Evolutionary conservation across 2,329 filamentous ascomycete genomes (phyloP), one percentile per base, ranked within the genome.

Genomic region (Cercospora brassicicola): DNA sequence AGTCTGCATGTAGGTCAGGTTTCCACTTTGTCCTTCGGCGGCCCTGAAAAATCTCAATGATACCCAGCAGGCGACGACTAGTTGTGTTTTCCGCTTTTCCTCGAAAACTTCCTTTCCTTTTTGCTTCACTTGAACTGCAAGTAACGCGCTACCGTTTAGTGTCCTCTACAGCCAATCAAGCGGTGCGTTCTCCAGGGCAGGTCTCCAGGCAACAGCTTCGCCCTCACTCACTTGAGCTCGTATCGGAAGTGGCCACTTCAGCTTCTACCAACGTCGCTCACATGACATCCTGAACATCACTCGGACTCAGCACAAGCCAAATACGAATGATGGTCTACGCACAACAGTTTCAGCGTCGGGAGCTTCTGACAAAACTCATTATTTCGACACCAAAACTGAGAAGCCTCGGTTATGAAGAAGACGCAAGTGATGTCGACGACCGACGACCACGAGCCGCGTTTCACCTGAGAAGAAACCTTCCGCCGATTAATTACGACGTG

Each of bases 1-100:
- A 68, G 26, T 31, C 15, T 11, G n/a, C 11, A 65, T 51, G 63
- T 60, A 60, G 63, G 63, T 65, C 62, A 57, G 30, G 31, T 48
- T 57, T 59, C 18, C 33, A 42, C 26, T 51, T 31, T n/a, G 30
- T 11, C 30, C 30, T 7, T 15, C 48, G 10, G 4, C 31, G 48
- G 11, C 23, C 7, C 53, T 9, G 26, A 30, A 31, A 31, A 33
- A 13, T 30, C 30, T 31, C 53, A 31, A 39, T 30, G 51, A 64
- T 28, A 56, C 51, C 51, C 51, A 33, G 7, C 8, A 26, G 15
- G 51, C 31, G 31, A 56, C 31, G 13, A 10, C 20, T 11, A 42
- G 18, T 31, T 15, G 30, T 28, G 48, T 18, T 42, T 28, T 5
- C 26, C 36, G 53, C 23, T 2, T 30, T 30, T 48, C 11, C 18